A percentile compares a stretch with the other conserved stretches of the same genome.
Conservation (phyloP, 2,329 filamentous ascomycete species). For the Pseudocercospora fuligena region DNA sequence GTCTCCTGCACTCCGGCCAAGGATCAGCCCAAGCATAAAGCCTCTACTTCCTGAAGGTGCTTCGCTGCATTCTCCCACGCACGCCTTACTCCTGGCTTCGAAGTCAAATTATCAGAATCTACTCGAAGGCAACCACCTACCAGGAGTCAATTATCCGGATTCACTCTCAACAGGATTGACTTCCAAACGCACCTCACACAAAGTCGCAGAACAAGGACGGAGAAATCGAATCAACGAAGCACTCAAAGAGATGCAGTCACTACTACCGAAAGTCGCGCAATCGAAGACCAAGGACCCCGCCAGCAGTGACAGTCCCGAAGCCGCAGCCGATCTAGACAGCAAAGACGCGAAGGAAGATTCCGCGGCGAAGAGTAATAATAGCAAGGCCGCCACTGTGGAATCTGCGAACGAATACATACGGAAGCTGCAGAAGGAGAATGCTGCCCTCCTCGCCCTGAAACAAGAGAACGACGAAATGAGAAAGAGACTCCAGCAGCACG, state of each 20-base stretch:
- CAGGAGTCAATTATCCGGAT: slow-evolving; percentile 72
- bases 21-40: slow-evolving; percentile 75
- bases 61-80: slow-evolving; percentile 61
- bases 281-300: slow-evolving; percentile 34
- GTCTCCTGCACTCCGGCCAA: slow-evolving; percentile 6
- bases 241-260: slow-evolving; percentile 83
- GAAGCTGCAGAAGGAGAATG: slow-evolving; percentile 70
- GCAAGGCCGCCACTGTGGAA: slow-evolving; percentile 97
- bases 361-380: slow-evolving; percentile 64
- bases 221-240: slow-evolving; percentile 95
- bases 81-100: slow-evolving; percentile 79
- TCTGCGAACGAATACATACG: slow-evolving; percentile 96
- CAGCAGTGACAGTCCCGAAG: slow-evolving; percentile 50
- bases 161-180: slow-evolving; percentile 91
- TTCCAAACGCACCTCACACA: slow-evolving; percentile 95
- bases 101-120: slow-evolving; percentile 99
- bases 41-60: slow-evolving; percentile 75
- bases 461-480: slow-evolving; percentile 40
- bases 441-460: slow-evolving; percentile 30
- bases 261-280: slow-evolving; percentile 66
- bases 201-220: slow-evolving; percentile 94
- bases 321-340: slow-evolving; percentile 48
- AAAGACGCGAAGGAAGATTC: slow-evolving; percentile 43
- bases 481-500: slow-evolving; percentile 27
- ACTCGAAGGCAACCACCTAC: slow-evolving; percentile 84